Evolutionary conservation across 1,284 basidiomycete species (phyloP).

Genomic region (Athelia psychrophila): DNA sequence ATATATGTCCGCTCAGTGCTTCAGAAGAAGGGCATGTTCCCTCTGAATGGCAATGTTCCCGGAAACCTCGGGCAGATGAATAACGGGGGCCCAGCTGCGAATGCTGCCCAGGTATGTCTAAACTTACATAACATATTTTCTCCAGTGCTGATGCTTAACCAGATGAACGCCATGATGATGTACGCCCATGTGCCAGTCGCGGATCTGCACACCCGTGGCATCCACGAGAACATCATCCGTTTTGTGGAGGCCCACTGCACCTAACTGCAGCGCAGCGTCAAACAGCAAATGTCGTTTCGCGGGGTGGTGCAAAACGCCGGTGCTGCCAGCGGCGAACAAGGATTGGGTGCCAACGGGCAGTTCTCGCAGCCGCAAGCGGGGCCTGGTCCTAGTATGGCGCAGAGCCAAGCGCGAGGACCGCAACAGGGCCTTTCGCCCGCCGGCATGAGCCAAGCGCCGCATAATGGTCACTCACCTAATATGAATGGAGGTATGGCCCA

Average conservation of each 20-base stretch:
- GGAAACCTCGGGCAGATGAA: background rate
- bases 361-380: too few species aligned
- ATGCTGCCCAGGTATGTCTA: background rate
- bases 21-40: slow-evolving; percentile 14
- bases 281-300: slow-evolving; percentile 24
- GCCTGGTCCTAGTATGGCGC: too few species aligned
- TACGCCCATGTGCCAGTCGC: slow-evolving; percentile 41
- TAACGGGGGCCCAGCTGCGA: background rate
- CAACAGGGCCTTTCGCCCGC: background rate
- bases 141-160: slow-evolving; percentile 19
- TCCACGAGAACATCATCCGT: slow-evolving; percentile 49
- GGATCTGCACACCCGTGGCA: slow-evolving; percentile 49
- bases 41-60: slow-evolving; percentile 18
- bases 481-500: background rate
- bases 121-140: background rate
- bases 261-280: slow-evolving; percentile 36
- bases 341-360: too few species aligned
- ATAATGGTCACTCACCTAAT: background rate
- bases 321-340: too few species aligned
- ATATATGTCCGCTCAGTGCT: slow-evolving; percentile 41
- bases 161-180: slow-evolving; percentile 39
- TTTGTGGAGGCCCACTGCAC: slow-evolving; percentile 57
- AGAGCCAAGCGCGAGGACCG: too few species aligned
- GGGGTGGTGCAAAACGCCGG: background rate
- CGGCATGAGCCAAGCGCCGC: background rate